Evolutionary conservation across 768 basidiomycete genomes (phyloP).

Genomic region (Psilocybe cyanescens): DNA sequence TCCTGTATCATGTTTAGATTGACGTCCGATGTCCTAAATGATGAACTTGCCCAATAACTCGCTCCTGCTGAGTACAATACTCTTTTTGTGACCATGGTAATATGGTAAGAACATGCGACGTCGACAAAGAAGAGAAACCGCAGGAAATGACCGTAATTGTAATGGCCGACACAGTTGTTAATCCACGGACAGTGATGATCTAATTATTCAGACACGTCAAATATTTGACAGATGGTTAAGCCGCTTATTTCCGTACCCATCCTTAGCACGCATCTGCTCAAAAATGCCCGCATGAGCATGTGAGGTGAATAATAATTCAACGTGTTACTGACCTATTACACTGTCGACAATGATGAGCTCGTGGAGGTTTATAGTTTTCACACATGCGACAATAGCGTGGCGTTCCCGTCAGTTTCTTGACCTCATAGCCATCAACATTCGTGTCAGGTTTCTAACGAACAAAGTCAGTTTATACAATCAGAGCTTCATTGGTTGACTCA

Average conservation of each 20-base stretch:
- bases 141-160: constrained; percentile 87
- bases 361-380: constrained; percentile 81
- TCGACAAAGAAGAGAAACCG: constrained; percentile 95
- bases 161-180: constrained; percentile 92
- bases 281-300: neutral
- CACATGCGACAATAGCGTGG: constrained; percentile 91
- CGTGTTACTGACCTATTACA: constrained; percentile 71
- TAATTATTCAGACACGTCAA: constrained; percentile 27
- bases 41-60: constrained; percentile 55
- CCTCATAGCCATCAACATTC: constrained; percentile 77
- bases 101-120: constrained; percentile 85
- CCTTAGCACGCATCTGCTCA: constrained; percentile 74
- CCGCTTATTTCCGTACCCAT: constrained; percentile 64
- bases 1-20: constrained; percentile 47
- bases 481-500: neutral
- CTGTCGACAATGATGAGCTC: constrained; percentile 91
- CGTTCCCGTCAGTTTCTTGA: constrained; percentile 83
- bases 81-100: constrained; percentile 78
- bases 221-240: neutral
- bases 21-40: neutral
- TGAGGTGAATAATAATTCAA: neutral
- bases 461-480: neutral
- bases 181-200: constrained; percentile 95
- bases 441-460: constrained; percentile 72
- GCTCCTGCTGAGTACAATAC: constrained; percentile 49